phyloP scores from a whole-genome alignment of 768 basidiomycete species.

The Auriscalpium orientale region DNA sequence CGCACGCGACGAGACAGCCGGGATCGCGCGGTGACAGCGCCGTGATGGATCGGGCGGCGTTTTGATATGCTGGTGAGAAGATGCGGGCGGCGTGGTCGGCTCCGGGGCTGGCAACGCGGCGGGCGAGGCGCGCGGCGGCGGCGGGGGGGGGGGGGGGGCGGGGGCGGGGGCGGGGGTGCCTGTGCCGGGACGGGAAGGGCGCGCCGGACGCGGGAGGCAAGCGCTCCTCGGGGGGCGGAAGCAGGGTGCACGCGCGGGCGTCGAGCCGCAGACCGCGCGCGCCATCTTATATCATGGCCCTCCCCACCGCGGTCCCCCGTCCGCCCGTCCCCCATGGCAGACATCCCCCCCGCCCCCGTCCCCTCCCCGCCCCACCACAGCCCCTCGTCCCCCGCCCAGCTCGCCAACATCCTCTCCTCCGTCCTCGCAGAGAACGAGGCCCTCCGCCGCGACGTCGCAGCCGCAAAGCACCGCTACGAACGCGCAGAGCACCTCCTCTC shows the following conservation, averaged over 20 bases:
- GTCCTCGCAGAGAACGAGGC: constrained; percentile 16
- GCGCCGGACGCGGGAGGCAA: not conserved
- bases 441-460: constrained; percentile 10
- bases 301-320: not conserved
- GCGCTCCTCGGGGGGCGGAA: constrained; percentile 15
- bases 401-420: constrained; percentile 13
- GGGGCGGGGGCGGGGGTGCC: not conserved
- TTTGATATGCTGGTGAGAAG: too few species aligned
- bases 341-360: constrained; percentile 13
- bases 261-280: constrained; percentile 9
- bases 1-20: too few species aligned
- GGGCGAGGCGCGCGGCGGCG: not conserved
- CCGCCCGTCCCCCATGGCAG: too few species aligned
- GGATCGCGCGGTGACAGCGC: too few species aligned
- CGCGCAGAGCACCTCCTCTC: constrained; percentile 13
- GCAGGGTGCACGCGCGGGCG: constrained; percentile 8
- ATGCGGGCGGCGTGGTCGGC: too few species aligned
- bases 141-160: not conserved
- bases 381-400: constrained; percentile 11
- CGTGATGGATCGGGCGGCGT: too few species aligned
- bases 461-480: constrained; percentile 9
- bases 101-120: not conserved
- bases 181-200: constrained; percentile 3
- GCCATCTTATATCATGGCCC: constrained; percentile 15
- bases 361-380: constrained; percentile 1